phyloP scores from a whole-genome alignment of 2,329 filamentous ascomycete genomes.

The Balansia obtecta region DNA sequence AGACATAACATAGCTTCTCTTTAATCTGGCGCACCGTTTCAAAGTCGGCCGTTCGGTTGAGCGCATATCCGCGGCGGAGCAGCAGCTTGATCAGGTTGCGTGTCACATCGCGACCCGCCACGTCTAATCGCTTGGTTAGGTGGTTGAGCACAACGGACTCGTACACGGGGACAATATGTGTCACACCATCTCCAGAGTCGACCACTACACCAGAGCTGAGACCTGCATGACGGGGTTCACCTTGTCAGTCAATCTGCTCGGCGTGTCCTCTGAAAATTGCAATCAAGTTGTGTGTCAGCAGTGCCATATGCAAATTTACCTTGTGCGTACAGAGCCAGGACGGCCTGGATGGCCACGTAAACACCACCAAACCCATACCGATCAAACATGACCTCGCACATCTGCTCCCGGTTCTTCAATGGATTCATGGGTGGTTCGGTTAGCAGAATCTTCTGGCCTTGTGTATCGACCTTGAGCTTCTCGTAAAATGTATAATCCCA shows the following conservation, averaged over 20 bases:
- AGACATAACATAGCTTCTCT: constrained; percentile 99
- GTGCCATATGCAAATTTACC: constrained; percentile 36
- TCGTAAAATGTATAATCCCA: constrained; percentile 99
- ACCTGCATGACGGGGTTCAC: constrained; percentile 32
- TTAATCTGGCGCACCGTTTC: constrained; percentile 99
- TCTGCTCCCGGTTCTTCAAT: constrained; percentile 89
- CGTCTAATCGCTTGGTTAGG: constrained; percentile 84
- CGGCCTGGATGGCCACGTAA: constrained; percentile 95
- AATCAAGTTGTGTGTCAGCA: too few relatives aligned
- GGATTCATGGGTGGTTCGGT: constrained; percentile 98
- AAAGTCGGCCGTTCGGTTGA: constrained; percentile 97
- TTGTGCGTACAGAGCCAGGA: constrained; percentile 91
- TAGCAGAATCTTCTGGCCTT: constrained; percentile 89
- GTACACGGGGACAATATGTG: constrained; percentile 96
- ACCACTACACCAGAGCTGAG: constrained; percentile 93
- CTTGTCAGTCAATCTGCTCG: neutral
- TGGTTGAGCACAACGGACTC: constrained; percentile 97
- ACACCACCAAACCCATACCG: constrained; percentile 92
- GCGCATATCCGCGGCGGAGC: constrained; percentile 82
- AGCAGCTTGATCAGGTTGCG: constrained; percentile 93
- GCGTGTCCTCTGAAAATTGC: too few relatives aligned
- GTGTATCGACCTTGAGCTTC: constrained; percentile 87
- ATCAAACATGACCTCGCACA: constrained; percentile 99
- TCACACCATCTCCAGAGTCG: constrained; percentile 95
- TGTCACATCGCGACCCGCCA: constrained; percentile 95